Evolutionary conservation across 129 eudicot genomes (phyloP), one percentile per base, ranked within the genome.

Genomic region (Lactuca sativa): DNA sequence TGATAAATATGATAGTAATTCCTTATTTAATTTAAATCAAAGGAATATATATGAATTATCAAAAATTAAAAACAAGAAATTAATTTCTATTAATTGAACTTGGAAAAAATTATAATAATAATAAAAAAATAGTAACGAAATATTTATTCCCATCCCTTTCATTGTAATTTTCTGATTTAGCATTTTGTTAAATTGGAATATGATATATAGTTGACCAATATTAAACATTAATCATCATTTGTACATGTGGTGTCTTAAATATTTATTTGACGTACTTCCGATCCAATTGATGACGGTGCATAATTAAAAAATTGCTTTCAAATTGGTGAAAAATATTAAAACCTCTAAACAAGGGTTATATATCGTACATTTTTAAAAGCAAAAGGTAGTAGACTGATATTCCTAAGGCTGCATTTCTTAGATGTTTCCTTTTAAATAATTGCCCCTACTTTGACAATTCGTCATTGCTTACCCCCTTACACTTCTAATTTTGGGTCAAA

Each of bases 401-500:
- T 40, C 3, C 2, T 25, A 32, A 3, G 15, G 48, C 12, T 38
- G n/a, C 30, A 30, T 34, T 76, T 76, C 80, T 3, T 4, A 52
- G 80, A 38, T 52, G 70, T 61, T 76, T 76, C 80, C 70, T 61
- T 6, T 5, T 8, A 9, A 14, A 2, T 3, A 14, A 51, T n/a
- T 6, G 7, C 44, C 62, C 64, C 11, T 7, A 32, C 15, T 60
- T 59, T 43, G 66, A 70, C 44, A 70, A 56, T 3, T 69, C 74
- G 74, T 57, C 63, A 56, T 56, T 2, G 55, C 74, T 70, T 58
- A 40, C 44, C 17, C 62, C 69, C 69, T 72, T 16, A 7, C 34
- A 21, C 54, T 49, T 72, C 36, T 48, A 18, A 0, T 4, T 34
- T 4, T 59, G 54, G 70, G 70, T 76, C 70, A 76, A 61, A 40